A percentile compares a stretch with the other conserved stretches of the same genome.
phyloP scores from a whole-genome alignment of 1,284 basidiomycete genomes.

The Ustilago vetiveriae region DNA sequence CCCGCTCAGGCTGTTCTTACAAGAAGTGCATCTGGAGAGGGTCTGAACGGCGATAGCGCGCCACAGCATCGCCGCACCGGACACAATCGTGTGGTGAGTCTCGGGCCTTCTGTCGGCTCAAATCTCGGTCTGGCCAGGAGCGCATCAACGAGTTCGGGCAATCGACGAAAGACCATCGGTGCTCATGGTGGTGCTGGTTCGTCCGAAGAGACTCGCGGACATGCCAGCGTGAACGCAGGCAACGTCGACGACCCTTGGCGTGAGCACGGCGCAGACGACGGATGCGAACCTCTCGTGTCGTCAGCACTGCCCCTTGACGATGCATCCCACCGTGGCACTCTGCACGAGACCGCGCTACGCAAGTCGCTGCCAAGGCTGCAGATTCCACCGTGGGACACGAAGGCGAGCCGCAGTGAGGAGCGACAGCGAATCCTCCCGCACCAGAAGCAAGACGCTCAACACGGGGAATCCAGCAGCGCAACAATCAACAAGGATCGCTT shows the following conservation, averaged over 20 bases:
- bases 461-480: neutral
- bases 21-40: slow-evolving; percentile 24
- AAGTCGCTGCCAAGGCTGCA: slow-evolving; percentile 35
- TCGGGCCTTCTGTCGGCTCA: slow-evolving; percentile 15
- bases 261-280: slow-evolving; percentile 47
- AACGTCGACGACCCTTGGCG: slow-evolving; percentile 56
- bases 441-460: neutral
- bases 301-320: slow-evolving; percentile 33
- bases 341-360: slow-evolving; percentile 14
- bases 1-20: slow-evolving; percentile 4
- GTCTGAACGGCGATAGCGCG: slow-evolving; percentile 5
- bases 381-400: slow-evolving; percentile 42
- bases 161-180: slow-evolving; percentile 26
- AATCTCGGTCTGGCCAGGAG: slow-evolving; percentile 12
- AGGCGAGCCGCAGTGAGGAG: slow-evolving; percentile 26
- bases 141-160: slow-evolving; percentile 19
- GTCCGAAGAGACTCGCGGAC: neutral
- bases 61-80: slow-evolving; percentile 5
- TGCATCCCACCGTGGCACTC: slow-evolving; percentile 4
- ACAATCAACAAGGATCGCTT: slow-evolving; percentile 14
- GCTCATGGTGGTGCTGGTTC: slow-evolving; percentile 13
- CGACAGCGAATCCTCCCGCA: slow-evolving; percentile 7
- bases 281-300: slow-evolving; percentile 45
- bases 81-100: slow-evolving; percentile 33
- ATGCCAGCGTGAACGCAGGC: slow-evolving; percentile 23